Conservation (phyloP, 1,284 basidiomycete species). For the Boletellus deceptivus region DNA sequence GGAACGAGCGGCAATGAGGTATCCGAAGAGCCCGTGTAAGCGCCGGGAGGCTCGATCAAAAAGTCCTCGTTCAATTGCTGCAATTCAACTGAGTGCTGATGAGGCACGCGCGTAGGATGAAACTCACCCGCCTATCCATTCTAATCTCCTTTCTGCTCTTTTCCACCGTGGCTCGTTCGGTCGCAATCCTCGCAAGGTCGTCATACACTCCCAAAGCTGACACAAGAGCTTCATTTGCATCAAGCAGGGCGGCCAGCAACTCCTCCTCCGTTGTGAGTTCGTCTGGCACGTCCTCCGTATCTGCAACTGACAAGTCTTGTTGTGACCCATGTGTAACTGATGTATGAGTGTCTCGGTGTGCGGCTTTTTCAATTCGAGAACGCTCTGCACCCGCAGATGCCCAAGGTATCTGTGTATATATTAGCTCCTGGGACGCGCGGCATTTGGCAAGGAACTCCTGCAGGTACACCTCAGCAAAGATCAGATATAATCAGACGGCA, state of each 20-base stretch:
- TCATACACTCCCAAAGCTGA: constrained; percentile 53
- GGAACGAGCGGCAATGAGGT: constrained; percentile 38
- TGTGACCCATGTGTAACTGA: constrained; percentile 20
- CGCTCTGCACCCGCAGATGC: constrained; percentile 72
- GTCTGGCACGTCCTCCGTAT: constrained; percentile 35
- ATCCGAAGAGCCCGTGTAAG: constrained; percentile 30
- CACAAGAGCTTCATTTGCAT: constrained; percentile 57
- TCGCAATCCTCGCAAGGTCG: constrained; percentile 64
- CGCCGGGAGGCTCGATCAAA: constrained; percentile 17
- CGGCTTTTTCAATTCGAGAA: constrained; percentile 40
- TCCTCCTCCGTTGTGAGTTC: constrained; percentile 59
- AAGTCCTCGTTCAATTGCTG: constrained; percentile 32
- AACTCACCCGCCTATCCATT: constrained; percentile 54
- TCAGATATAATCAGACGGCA: neutral
- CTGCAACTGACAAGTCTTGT: constrained; percentile 19
- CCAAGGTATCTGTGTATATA: constrained; percentile 76
- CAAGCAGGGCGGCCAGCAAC: constrained; percentile 61
- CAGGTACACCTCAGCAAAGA: constrained; percentile 1
- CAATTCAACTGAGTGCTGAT: neutral
- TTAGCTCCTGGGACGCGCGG: constrained; percentile 67
- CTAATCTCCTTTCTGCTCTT: constrained; percentile 56
- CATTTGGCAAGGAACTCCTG: constrained; percentile 77
- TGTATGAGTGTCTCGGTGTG: constrained; percentile 12
- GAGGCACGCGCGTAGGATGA: constrained; percentile 19
- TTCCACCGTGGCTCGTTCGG: constrained; percentile 60